Conservation (phyloP, 106 monocot species). For the Allium cepa region DNA sequence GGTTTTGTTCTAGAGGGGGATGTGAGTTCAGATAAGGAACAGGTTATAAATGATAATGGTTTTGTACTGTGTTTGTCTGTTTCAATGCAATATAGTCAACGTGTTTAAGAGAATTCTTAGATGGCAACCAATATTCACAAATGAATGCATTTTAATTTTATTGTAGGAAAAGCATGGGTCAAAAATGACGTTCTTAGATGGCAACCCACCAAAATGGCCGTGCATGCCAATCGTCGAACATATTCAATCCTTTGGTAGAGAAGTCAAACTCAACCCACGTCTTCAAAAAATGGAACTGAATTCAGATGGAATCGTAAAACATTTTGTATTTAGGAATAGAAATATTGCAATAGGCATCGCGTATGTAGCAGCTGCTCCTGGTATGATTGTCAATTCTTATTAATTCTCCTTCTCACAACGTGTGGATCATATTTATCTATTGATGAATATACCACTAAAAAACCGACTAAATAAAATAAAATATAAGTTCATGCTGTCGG, state of each 20-base stretch:
- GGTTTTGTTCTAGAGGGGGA: no score
- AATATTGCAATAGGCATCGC: slow-evolving; percentile 64
- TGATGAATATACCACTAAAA: no score
- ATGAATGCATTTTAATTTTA: slow-evolving; percentile 1
- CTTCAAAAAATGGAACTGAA: slow-evolving; percentile 85
- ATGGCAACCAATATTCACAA: no score
- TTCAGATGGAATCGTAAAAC: slow-evolving; percentile 75
- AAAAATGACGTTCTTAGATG: slow-evolving; percentile 96
- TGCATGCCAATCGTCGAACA: slow-evolving; percentile 90
- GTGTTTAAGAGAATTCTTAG: no score
- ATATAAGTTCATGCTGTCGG: no score
- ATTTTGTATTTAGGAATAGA: slow-evolving; percentile 75
- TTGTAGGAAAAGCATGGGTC: slow-evolving; percentile 94
- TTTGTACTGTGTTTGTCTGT: no score
- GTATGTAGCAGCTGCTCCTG: slow-evolving; percentile 84
- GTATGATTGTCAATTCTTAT: slow-evolving; percentile 23
- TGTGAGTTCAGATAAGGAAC: no score
- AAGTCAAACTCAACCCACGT: slow-evolving; percentile 74
- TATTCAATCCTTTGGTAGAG: slow-evolving; percentile 73
- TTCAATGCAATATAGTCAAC: no score
- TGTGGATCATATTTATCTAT: neutral
- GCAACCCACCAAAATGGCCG: slow-evolving; percentile 86
- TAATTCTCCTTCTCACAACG: neutral
- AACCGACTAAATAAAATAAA: no score
- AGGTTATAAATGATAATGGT: no score